Evolutionary conservation across 192 early-diverging fungal species (phyloP).

Genomic region (Backusella liffmaniae): DNA sequence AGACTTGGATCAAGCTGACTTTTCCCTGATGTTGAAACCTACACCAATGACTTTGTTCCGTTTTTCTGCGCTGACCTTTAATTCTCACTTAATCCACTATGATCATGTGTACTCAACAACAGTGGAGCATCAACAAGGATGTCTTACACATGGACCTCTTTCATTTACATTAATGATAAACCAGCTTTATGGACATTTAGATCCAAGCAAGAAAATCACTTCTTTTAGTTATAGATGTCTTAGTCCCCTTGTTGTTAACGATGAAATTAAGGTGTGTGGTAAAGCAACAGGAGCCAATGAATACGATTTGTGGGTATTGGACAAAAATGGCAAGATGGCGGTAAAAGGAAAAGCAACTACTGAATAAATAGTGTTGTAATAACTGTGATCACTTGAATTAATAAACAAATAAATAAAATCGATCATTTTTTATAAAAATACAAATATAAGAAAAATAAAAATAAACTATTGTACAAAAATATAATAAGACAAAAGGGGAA

Average conservation of each 20-base stretch:
- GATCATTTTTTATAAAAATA: conserved; percentile 9
- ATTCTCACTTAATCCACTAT: conserved; percentile 17
- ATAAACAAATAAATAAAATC: neutral
- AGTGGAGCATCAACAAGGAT: conserved; percentile 12
- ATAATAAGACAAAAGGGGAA: neutral
- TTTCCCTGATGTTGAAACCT: neutral
- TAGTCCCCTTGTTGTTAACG: conserved; percentile 9
- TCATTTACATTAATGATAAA: conserved; percentile 12
- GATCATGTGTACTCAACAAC: conserved; percentile 12
- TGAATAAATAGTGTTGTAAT: neutral
- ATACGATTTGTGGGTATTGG: conserved; percentile 11
- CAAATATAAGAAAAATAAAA: conserved; percentile 1
- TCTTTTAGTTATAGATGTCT: conserved; percentile 12
- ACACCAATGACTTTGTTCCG: conserved; percentile 11
- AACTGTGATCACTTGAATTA: neutral
- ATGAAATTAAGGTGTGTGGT: neutral
- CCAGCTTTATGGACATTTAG: neutral
- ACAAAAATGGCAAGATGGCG: conserved; percentile 10
- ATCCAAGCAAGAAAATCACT: neutral
- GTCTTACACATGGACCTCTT: conserved; percentile 17
- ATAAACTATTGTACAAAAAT: neutral
- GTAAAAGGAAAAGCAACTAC: conserved; percentile 11
- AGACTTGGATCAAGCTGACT: neutral
- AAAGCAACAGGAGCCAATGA: neutral
- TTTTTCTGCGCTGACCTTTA: conserved; percentile 17